These are phyloP conservation scores for Trichocladium antarcticum DNA, from an alignment of 495 filamentous ascomycete species.

Conservation along the genomic window DNA sequence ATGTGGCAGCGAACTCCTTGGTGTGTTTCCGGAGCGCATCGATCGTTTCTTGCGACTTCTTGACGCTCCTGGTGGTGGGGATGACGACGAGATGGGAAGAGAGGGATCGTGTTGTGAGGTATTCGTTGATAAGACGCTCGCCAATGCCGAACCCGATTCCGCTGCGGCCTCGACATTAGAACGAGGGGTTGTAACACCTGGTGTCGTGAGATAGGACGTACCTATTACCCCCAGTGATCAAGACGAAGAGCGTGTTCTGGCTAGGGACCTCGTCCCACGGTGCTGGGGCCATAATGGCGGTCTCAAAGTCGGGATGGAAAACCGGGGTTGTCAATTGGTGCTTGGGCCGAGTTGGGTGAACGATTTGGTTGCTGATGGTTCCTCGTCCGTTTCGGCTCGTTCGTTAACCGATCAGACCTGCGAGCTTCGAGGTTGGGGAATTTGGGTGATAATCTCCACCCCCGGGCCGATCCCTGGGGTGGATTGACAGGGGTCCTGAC, in stretches of 20 bases:
- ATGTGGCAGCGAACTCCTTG: constrained; percentile 30
- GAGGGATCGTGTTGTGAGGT: constrained; percentile 54
- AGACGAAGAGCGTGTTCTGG: constrained; percentile 40
- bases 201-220: constrained; percentile 18
- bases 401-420: no score
- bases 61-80: constrained; percentile 49
- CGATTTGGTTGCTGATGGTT: no score
- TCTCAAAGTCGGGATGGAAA: neutral
- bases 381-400: neutral
- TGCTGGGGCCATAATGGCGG: constrained; percentile 30
- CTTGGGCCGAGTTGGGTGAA: neutral
- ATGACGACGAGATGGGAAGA: constrained; percentile 54
- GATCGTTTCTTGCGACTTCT: constrained; percentile 52
- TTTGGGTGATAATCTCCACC: no score
- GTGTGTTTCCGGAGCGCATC: constrained; percentile 44
- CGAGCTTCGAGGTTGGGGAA: no score
- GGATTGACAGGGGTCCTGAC: no score
- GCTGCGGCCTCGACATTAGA: constrained; percentile 37
- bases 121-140: constrained; percentile 82
- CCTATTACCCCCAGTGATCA: constrained; percentile 72
- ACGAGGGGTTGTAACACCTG: neutral
- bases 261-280: constrained; percentile 42
- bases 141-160: constrained; percentile 84
- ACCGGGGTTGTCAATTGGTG: neutral
- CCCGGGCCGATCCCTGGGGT: no score